Percentiles rank a stretch among this genome's conserved stretches.
Conservation (phyloP, 1,284 basidiomycete genomes). For the Agroathelia rolfsii region DNA sequence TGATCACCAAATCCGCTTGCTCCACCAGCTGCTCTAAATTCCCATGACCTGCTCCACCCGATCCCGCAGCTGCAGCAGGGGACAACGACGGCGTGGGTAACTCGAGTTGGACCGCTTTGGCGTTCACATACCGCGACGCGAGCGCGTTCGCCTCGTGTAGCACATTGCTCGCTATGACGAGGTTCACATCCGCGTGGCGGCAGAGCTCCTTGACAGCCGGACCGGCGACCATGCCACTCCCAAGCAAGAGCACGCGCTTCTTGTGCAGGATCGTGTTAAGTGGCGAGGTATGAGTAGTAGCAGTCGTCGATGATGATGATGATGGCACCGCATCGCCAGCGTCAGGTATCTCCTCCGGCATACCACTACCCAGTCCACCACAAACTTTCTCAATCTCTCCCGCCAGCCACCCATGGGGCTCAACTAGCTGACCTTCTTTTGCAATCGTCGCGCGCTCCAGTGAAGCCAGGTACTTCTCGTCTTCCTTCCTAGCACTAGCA, state of each 20-base stretch:
- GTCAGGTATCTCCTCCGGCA: too few relatives aligned
- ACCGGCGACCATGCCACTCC: constrained; percentile 87
- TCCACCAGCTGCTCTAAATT: constrained; percentile 5
- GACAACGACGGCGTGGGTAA: constrained; percentile 53
- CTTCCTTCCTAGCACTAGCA: constrained; percentile 11
- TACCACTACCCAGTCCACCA: constrained; percentile 4
- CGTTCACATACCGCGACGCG: constrained; percentile 42
- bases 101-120: constrained; percentile 54
- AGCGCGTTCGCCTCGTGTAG: constrained; percentile 50
- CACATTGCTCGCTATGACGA: constrained; percentile 78
- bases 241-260: constrained; percentile 74
- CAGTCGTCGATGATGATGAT: not conserved
- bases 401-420: constrained; percentile 51
- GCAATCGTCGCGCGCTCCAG: constrained; percentile 66
- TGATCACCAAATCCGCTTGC: constrained; percentile 39
- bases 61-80: constrained; percentile 48
- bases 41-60: not conserved
- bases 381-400: constrained; percentile 28
- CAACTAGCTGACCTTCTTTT: constrained; percentile 42
- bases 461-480: constrained; percentile 27
- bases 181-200: constrained; percentile 44
- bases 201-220: constrained; percentile 73
- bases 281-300: not conserved
- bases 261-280: constrained; percentile 25
- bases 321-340: too few relatives aligned